Conservation (phyloP, 1,139 yeast species). For the Groenewaldozyma auringiensis region DNA sequence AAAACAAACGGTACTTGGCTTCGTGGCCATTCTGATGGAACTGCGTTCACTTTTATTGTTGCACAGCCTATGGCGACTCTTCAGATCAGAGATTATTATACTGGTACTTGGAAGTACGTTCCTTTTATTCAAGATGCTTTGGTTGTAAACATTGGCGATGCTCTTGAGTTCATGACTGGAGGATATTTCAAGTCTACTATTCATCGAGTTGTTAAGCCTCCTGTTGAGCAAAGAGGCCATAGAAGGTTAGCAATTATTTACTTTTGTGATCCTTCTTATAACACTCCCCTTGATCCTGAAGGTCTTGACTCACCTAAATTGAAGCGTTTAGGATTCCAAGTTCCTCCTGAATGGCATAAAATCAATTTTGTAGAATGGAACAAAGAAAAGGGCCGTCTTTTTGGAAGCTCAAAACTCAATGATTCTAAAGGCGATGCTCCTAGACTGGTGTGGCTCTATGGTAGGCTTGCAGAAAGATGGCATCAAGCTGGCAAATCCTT, state of each 20-base stretch:
- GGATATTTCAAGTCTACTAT: slow-evolving; percentile 32
- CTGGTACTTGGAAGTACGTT: slow-evolving; percentile 30
- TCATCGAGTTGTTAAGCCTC: slow-evolving; percentile 31
- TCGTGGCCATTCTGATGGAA: slow-evolving; percentile 32
- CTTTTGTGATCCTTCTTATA: slow-evolving; percentile 18
- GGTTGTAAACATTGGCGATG: slow-evolving; percentile 31
- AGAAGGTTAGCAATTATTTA: slow-evolving; percentile 30
- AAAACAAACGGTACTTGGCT: slow-evolving; percentile 35
- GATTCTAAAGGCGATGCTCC: slow-evolving; percentile 35
- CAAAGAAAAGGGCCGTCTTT: slow-evolving; percentile 36
- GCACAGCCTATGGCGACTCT: slow-evolving; percentile 32
- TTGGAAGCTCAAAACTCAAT: slow-evolving; percentile 33
- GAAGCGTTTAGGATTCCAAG: slow-evolving; percentile 12
- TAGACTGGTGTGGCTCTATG: slow-evolving; percentile 33
- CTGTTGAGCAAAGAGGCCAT: slow-evolving; percentile 26
- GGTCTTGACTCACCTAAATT: slow-evolving; percentile 11
- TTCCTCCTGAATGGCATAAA: slow-evolving; percentile 36
- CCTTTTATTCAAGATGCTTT: slow-evolving; percentile 29
- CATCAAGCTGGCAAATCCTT: slow-evolving; percentile 24
- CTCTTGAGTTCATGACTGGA: slow-evolving; percentile 31
- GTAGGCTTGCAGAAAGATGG: slow-evolving; percentile 41
- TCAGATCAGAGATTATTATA: slow-evolving; percentile 27
- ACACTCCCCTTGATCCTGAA: slow-evolving; percentile 7
- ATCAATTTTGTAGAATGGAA: slow-evolving; percentile 36
- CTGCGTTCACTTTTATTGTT: slow-evolving; percentile 30